These are phyloP conservation scores for Geosmithia morbida DNA, from an alignment of 2,329 filamentous ascomycete species.

Conservation along the genomic window DNA sequence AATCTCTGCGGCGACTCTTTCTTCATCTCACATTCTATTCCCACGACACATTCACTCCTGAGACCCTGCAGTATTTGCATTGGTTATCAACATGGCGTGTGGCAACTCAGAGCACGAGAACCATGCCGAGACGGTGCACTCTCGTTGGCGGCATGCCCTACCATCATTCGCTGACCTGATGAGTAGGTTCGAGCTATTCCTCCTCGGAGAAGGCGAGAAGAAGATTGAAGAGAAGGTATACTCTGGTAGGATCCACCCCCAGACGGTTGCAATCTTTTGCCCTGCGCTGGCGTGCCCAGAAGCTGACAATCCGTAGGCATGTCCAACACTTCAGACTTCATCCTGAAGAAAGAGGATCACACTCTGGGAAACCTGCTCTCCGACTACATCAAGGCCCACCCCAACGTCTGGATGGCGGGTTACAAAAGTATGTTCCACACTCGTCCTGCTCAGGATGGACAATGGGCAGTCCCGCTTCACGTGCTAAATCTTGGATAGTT, in stretches of 20 bases:
- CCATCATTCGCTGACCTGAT: constrained; percentile 1
- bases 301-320: constrained; percentile 40
- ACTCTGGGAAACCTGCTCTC: constrained; percentile 84
- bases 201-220: constrained; percentile 78
- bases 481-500: constrained; percentile 17
- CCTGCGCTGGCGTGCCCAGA: background rate
- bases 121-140: constrained; percentile 12
- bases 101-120: constrained; percentile 25
- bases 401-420: constrained; percentile 76
- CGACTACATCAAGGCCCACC: constrained; percentile 70
- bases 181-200: constrained; percentile 79
- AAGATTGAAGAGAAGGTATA: constrained; percentile 84
- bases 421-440: constrained; percentile 58
- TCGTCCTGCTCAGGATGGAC: constrained; percentile 11
- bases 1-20: no score
- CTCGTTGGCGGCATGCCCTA: constrained; percentile 10
- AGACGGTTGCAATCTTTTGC: background rate
- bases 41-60: no score
- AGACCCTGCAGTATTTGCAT: no score
- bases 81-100: constrained; percentile 15
- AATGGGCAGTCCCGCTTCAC: constrained; percentile 6
- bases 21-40: no score
- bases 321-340: constrained; percentile 89
- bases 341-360: constrained; percentile 93
- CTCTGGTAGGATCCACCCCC: constrained; percentile 52